These are phyloP conservation scores for Wallacemonas sp. DNA, from an alignment of 208 protist species.

Conservation along the genomic window DNA sequence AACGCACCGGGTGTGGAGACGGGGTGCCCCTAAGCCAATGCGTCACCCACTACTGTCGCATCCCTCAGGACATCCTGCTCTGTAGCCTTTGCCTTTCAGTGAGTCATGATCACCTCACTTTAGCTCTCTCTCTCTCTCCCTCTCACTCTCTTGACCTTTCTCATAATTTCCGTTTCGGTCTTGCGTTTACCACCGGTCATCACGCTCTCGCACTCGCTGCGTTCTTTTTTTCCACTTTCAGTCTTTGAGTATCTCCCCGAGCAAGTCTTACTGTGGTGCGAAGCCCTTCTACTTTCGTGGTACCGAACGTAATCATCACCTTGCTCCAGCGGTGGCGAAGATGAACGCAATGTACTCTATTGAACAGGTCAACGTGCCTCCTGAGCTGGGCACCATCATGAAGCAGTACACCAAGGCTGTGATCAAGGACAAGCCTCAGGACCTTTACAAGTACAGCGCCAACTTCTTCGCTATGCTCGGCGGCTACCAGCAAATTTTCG, in stretches of 20 bases:
- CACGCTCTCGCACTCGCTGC: background rate
- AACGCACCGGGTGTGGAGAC: no score
- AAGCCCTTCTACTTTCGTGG: no score
- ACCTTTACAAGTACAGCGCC: constrained; percentile 92
- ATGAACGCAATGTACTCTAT: constrained; percentile 91
- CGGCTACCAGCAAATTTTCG: constrained; percentile 68
- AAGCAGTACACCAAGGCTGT: constrained; percentile 93
- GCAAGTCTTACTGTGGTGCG: no score
- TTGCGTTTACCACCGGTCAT: background rate
- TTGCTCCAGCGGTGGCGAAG: no score
- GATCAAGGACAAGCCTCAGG: constrained; percentile 73
- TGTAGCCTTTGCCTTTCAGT: no score
- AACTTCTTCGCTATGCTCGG: constrained; percentile 91
- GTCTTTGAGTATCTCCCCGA: background rate
- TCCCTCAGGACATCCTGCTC: no score
- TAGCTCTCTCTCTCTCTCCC: constrained; percentile 33
- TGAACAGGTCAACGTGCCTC: constrained; percentile 88
- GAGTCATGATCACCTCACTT: constrained; percentile 18
- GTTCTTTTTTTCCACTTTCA: constrained; percentile 22
- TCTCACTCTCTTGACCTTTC: constrained; percentile 36
- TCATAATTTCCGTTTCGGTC: constrained; percentile 41
- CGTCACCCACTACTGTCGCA: no score
- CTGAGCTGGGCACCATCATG: constrained; percentile 89
- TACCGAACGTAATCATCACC: no score
- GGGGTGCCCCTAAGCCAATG: no score